phyloP scores from a whole-genome alignment of 306 rosid genomes.

The Malus fusca region DNA sequence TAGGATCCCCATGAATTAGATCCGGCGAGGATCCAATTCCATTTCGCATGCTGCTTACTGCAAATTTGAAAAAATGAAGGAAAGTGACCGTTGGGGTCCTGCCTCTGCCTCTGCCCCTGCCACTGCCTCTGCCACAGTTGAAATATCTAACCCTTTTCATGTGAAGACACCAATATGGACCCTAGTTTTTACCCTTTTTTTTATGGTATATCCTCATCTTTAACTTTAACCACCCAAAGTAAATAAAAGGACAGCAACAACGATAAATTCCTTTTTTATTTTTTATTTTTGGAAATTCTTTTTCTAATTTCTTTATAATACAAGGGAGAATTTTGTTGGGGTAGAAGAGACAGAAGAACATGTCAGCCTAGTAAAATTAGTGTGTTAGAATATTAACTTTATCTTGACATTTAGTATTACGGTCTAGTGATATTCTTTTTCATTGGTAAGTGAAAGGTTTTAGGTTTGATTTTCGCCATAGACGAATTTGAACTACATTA shows the following conservation, averaged over 20 bases:
- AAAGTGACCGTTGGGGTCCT: constrained; percentile 4
- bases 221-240: background rate
- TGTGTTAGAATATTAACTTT: background rate
- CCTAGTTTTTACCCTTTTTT: background rate
- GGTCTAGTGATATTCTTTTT: fast-evolving
- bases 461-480: fast-evolving
- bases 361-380: background rate
- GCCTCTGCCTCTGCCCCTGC: too few relatives aligned
- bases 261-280: too few relatives aligned
- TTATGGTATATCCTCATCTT: background rate
- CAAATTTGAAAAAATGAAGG: background rate
- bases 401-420: too few relatives aligned
- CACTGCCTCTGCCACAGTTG: background rate
- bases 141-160: background rate
- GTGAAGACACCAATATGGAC: background rate
- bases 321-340: background rate
- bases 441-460: fast-evolving
- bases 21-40: too few relatives aligned
- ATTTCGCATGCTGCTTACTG: background rate
- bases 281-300: background rate
- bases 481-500: too few relatives aligned
- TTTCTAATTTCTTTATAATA: background rate
- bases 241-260: background rate
- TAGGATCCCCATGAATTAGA: too few relatives aligned
- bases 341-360: background rate